These are phyloP conservation scores for Amauroascus verrucosus DNA, from an alignment of 2,329 filamentous ascomycete genomes.

Conservation along the genomic window DNA sequence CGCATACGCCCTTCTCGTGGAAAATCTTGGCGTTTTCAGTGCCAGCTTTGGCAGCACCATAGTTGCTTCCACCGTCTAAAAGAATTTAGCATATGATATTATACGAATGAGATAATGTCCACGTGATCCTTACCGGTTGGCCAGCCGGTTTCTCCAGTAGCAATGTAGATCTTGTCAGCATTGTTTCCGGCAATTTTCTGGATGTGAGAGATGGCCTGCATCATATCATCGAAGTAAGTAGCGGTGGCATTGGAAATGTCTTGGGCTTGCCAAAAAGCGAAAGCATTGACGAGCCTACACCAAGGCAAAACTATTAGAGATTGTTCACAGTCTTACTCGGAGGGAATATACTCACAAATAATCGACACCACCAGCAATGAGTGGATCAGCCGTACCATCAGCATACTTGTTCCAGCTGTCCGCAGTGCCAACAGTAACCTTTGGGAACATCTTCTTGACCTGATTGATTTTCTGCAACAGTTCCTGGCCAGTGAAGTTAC, in stretches of 20 bases:
- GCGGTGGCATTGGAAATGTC: conserved; percentile 47
- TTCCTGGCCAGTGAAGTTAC: conserved; percentile 52
- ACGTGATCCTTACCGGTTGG: conserved; percentile 40
- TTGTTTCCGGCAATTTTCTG: conserved; percentile 47
- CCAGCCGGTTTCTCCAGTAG: conserved; percentile 61
- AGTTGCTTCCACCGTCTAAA: conserved; percentile 47
- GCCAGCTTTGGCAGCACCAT: conserved; percentile 51
- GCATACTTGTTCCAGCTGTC: conserved; percentile 64
- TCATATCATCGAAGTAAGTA: conserved; percentile 58
- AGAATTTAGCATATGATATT: background rate
- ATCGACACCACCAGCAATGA: conserved; percentile 51
- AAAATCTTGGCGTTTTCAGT: conserved; percentile 50
- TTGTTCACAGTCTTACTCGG: background rate
- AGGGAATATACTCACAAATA: conserved; percentile 39
- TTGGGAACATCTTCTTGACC: conserved; percentile 47
- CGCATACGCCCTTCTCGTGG: conserved; percentile 54
- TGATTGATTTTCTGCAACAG: conserved; percentile 53
- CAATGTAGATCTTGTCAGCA: conserved; percentile 50
- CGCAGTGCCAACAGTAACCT: conserved; percentile 54
- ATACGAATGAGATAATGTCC: background rate
- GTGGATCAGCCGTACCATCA: conserved; percentile 56
- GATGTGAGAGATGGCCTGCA: conserved; percentile 53
- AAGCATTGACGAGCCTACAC: conserved; percentile 52
- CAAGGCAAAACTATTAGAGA: background rate
- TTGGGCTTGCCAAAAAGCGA: conserved; percentile 62